Percentiles rank a stretch among this genome's conserved stretches.
phyloP scores from a whole-genome alignment of 345 rosid species.

The Kernera saxatilis region DNA sequence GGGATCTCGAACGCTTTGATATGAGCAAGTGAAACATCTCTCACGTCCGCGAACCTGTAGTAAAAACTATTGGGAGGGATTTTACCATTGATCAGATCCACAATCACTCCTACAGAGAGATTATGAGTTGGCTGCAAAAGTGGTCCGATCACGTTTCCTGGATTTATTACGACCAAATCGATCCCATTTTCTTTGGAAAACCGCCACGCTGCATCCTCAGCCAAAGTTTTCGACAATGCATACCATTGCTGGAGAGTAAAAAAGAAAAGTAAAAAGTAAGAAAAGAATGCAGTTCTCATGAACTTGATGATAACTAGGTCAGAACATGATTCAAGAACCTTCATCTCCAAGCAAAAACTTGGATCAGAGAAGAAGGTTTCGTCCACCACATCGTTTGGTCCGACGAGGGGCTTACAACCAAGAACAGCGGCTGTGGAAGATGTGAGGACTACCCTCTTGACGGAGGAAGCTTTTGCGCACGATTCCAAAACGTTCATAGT shows the following conservation, averaged over 20 bases:
- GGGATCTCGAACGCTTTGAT: not conserved
- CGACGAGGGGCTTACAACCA: conserved; percentile 13
- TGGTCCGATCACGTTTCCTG: conserved; percentile 36
- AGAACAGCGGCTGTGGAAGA: conserved; percentile 37
- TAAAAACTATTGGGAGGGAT: not conserved
- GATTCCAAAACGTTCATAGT: conserved; percentile 43
- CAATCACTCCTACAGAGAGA: conserved; percentile 1
- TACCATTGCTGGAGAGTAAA: conserved; percentile 33
- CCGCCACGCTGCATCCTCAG: conserved; percentile 42
- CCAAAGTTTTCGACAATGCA: conserved; percentile 31
- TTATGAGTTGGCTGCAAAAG: conserved; percentile 32
- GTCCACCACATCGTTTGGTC: conserved; percentile 35
- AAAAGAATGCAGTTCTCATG: not conserved
- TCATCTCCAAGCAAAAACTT: conserved; percentile 12
- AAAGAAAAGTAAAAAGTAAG: not conserved
- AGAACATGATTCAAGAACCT: conserved; percentile 5
- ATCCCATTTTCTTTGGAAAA: conserved; percentile 34
- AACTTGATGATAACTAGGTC: not conserved
- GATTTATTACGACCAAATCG: conserved; percentile 35
- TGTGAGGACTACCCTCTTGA: conserved; percentile 42
- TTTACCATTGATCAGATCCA: conserved; percentile 23
- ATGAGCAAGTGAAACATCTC: conserved; percentile 20
- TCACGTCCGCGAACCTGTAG: conserved; percentile 8
- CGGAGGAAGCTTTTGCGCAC: conserved; percentile 33
- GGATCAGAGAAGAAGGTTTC: conserved; percentile 45